Conservation (phyloP, 163 green algal genomes). For the Scenedesmus sp. region DNA sequence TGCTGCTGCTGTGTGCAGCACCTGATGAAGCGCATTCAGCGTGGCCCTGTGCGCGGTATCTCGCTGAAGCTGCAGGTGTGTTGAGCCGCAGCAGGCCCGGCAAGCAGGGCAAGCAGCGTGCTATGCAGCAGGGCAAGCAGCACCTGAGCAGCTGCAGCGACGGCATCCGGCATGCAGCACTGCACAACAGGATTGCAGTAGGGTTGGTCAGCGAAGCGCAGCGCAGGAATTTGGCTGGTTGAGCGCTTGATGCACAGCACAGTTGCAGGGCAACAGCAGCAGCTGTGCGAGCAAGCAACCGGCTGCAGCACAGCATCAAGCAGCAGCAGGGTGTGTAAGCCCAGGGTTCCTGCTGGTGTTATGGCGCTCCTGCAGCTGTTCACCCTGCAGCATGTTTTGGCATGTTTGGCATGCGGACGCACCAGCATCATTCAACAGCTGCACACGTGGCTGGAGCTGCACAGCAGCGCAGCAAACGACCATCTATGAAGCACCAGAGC, state of each 20-base stretch:
- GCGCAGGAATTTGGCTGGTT: no score
- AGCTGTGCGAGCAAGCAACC: not conserved
- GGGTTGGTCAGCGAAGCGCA: no score
- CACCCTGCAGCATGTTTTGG: no score
- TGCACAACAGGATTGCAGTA: not conserved
- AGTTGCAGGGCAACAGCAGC: not conserved
- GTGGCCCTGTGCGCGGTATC: constrained; percentile 98
- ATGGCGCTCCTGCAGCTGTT: not conserved
- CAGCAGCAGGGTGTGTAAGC: constrained; percentile 24
- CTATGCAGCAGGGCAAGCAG: not conserved
- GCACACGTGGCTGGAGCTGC: not conserved
- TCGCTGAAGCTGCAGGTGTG: constrained; percentile 98
- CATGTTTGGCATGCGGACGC: no score
- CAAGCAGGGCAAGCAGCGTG: not conserved
- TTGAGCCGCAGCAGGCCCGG: constrained; percentile 7
- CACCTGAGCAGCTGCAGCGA: not conserved
- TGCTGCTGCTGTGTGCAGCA: constrained; percentile 80
- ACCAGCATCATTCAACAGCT: not conserved
- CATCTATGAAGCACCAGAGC: not conserved
- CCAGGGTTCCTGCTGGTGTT: no score
- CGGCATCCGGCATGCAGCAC: not conserved
- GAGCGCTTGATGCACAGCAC: no score
- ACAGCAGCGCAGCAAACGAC: not conserved
- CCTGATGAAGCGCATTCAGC: constrained; percentile 99
- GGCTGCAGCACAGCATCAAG: not conserved